Evolutionary conservation across 2,329 filamentous ascomycete genomes (phyloP), one percentile per base, ranked within the genome.

Genomic region (Penicillium capsulatum): DNA sequence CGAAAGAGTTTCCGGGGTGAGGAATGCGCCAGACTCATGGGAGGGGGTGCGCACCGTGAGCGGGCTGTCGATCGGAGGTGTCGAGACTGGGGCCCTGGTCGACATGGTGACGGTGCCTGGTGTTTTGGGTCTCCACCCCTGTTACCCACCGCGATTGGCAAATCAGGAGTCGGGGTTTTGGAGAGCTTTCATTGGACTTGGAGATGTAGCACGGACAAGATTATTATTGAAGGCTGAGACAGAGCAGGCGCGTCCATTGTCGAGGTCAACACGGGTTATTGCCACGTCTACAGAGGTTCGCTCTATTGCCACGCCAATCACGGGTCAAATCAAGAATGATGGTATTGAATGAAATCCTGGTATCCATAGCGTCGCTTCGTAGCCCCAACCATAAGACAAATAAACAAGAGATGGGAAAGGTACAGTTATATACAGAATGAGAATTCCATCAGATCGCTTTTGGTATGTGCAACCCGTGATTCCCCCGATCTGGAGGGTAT

Each of bases 1-100:
- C 41, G 55, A 57, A 16, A 55, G 44, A 11, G 60, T 53, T 31
- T 59, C 51, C 37, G 64, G 62, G 13, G 51, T 55, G 28, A 64
- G 60, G 39, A 65, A 63, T 35, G 53, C 56, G 37, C 59, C 61
- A 36, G 64, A 55, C n/a, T 63, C 48, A 45, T 50, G 57, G 26
- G 61, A 52, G 30, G 46, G 45, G 29, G 39, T 49, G 46, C 48
- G 51, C 45, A 41, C 45, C 39, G 49, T 42, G 28, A 42, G 48
- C 44, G 52, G 46, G 37, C 35, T 45, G 45, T 42, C 45, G 44
- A 53, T 56, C 40, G 44, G 44, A 49, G 53, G 41, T 46, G 38
- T 47, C 42, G 37, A 39, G 42, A 24, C 38, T 39, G 45, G 47
- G 42, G 53, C 45, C 24, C 36, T 48, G 47, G 58, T 61, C 57